Conservation (phyloP, 768 basidiomycete species). For the Daedaleopsis nitida region DNA sequence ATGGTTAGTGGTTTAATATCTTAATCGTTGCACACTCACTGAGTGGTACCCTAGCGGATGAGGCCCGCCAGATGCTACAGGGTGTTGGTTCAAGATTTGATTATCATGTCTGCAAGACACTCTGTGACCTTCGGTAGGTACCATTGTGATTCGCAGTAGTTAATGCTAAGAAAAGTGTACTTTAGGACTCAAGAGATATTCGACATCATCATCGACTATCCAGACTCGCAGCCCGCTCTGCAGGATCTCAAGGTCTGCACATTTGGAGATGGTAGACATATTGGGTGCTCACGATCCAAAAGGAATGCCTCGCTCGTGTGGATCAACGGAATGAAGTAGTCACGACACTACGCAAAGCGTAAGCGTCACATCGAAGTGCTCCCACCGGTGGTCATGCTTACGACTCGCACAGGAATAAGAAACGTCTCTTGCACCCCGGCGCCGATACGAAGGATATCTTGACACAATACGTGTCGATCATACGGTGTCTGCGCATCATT, state of each 20-base stretch:
- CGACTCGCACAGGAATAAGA: conserved; percentile 60
- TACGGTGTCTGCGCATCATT: conserved; percentile 85
- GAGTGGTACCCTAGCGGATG: conserved; percentile 49
- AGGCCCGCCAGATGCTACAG: conserved; percentile 71
- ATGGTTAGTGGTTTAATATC: conserved; percentile 40
- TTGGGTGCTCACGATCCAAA: conserved; percentile 3
- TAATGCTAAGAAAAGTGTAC: conserved; percentile 8
- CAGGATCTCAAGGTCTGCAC: conserved; percentile 75
- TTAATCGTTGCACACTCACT: neutral
- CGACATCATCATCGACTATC: conserved; percentile 94
- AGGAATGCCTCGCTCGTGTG: conserved; percentile 82
- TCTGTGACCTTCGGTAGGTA: conserved; percentile 80
- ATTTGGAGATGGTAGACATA: neutral
- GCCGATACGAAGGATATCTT: conserved; percentile 93
- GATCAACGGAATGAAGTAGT: conserved; percentile 81
- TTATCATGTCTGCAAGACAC: conserved; percentile 88
- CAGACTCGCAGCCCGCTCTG: conserved; percentile 82
- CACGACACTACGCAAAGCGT: conserved; percentile 79
- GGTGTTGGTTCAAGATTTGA: conserved; percentile 85
- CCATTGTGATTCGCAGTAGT: neutral
- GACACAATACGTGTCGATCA: conserved; percentile 87
- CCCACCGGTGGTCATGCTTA: neutral
- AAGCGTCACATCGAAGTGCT: conserved; percentile 24
- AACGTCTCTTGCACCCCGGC: conserved; percentile 92
- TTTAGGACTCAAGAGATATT: conserved; percentile 81